A percentile compares a stretch with the other conserved stretches of the same genome.
Conservation (phyloP, 169 alveolate species). For the Plasmodium blacklocki region DNA sequence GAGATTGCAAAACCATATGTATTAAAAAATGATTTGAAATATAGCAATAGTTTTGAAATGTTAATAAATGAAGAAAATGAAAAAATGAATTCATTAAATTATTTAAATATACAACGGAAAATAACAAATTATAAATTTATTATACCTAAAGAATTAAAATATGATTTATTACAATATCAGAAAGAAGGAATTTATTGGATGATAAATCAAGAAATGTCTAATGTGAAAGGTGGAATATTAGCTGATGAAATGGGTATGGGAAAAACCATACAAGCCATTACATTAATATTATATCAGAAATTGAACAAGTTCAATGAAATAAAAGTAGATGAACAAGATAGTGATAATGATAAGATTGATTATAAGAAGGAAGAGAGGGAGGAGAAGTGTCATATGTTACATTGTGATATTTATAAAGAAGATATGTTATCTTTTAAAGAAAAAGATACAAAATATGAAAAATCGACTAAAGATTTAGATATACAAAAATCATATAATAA, state of each 20-base stretch:
- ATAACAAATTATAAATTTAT: slow-evolving; percentile 59
- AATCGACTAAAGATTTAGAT: too few species aligned
- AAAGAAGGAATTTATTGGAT: slow-evolving; percentile 89
- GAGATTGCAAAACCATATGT: slow-evolving; percentile 34
- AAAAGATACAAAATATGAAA: too few species aligned
- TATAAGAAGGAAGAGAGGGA: neutral
- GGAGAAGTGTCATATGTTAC: too few species aligned
- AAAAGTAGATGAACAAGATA: neutral
- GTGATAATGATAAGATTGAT: too few species aligned
- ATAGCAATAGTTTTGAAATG: slow-evolving; percentile 29
- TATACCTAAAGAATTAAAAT: slow-evolving; percentile 75
- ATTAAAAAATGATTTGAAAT: slow-evolving; percentile 11
- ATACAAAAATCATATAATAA: too few species aligned
- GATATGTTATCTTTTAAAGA: too few species aligned
- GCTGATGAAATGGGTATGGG: slow-evolving; percentile 94
- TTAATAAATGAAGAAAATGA: slow-evolving; percentile 60
- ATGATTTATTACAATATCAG: slow-evolving; percentile 69
- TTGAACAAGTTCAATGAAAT: slow-evolving; percentile 18
- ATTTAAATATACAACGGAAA: slow-evolving; percentile 34
- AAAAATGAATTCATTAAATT: neutral
- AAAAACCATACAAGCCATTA: slow-evolving; percentile 83
- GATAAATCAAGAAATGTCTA: slow-evolving; percentile 84
- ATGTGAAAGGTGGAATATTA: slow-evolving; percentile 83
- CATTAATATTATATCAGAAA: slow-evolving; percentile 78
- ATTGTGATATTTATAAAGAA: too few species aligned